Conservation (phyloP, 257 asterid genomes). For the Oldenlandia corymbosa region DNA sequence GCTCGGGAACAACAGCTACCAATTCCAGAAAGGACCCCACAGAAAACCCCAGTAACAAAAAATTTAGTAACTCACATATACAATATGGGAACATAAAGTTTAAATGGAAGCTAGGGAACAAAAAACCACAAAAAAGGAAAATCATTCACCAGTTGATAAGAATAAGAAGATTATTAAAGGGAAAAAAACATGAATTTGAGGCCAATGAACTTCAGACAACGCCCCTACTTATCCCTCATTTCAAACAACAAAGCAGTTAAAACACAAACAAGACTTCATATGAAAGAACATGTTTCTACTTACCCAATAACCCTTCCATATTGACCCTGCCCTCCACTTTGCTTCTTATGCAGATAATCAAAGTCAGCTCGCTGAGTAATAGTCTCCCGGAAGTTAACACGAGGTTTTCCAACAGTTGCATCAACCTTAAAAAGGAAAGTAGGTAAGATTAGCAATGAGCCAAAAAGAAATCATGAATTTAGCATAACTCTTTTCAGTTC, state of each 20-base stretch:
- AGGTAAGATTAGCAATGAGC: conserved; percentile 24
- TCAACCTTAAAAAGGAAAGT: conserved; percentile 60
- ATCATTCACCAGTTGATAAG: not conserved
- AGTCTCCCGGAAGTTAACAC: conserved; percentile 97
- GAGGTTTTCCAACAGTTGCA: conserved; percentile 95
- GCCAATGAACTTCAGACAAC: not conserved
- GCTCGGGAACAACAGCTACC: not conserved
- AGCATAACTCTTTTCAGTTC: not conserved
- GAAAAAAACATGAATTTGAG: not conserved
- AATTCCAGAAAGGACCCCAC: not conserved
- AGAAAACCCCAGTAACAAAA: not conserved
- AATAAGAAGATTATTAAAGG: too few species aligned
- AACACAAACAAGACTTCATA: conserved; percentile 1
- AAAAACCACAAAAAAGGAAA: not conserved
- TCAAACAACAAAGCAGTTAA: not conserved
- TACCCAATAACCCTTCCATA: conserved; percentile 96
- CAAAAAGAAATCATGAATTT: conserved; percentile 13
- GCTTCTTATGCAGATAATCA: conserved; percentile 96
- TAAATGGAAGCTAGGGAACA: not conserved
- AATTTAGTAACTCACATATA: not conserved
- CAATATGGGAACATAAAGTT: not conserved
- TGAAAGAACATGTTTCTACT: conserved; percentile 13
- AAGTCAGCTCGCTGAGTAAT: conserved; percentile 87
- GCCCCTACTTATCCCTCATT: not conserved
- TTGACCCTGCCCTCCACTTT: conserved; percentile 99